Evolutionary conservation across 495 filamentous ascomycete genomes (phyloP).

Genomic region (Hyaloscypha hepaticicola): DNA sequence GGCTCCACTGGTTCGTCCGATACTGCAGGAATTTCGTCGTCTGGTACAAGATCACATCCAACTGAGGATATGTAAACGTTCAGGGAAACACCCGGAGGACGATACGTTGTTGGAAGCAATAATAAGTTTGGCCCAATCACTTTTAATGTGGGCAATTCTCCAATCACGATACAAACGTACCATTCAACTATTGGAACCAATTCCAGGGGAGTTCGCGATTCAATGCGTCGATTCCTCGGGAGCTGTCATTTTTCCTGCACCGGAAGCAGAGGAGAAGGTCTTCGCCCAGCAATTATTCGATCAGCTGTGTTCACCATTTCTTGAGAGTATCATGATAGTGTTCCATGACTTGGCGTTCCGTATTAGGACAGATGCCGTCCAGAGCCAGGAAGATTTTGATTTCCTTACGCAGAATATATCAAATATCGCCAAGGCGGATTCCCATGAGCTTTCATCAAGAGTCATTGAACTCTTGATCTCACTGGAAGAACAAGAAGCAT

Average conservation of each 20-base stretch:
- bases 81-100: not conserved
- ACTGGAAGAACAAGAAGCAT: not conserved
- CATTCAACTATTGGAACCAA: not conserved
- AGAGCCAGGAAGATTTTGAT: not conserved
- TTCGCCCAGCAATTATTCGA: not conserved
- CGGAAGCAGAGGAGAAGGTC: not conserved
- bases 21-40: not conserved
- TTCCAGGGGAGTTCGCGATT: not conserved
- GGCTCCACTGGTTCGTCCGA: not conserved
- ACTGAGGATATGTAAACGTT: not conserved
- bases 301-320: not conserved
- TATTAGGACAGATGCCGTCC: not conserved
- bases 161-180: not conserved
- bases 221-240: not conserved
- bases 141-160: not conserved
- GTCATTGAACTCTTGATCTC: not conserved
- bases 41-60: not conserved
- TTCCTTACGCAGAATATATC: not conserved
- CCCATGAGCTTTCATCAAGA: not conserved
- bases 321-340: not conserved
- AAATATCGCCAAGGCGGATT: not conserved
- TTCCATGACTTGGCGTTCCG: not conserved
- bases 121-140: not conserved
- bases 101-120: not conserved
- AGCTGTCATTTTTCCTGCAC: not conserved